Base-by-base conservation (phyloP, 2,329 filamentous ascomycete species). In the Talaromyces amestolkiae region DNA sequence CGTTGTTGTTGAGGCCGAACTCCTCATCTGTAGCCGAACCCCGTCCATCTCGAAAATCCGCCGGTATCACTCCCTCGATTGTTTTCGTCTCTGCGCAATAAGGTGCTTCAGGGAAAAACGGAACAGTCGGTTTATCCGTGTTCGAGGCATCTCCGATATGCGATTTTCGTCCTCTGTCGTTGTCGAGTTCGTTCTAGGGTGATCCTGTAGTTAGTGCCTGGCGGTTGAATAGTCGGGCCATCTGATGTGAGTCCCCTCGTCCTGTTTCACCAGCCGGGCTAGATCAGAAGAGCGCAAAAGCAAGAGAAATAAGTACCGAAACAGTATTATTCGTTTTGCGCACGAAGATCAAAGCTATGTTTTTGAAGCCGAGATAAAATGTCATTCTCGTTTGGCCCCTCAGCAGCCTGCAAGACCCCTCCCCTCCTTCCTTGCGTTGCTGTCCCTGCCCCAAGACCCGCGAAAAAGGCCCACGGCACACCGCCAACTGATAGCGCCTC, bases 11-110 rank as follows among this genome's bases (percentile, higher is more conserved):
- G 17, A 49, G 24, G n/a, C 45, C 59, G 41, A 51, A 47, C 22
- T 37, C 66, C 60, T 63, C 69, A 65, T 69, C 67, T 43, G 41
- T 49, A 49, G 39, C 58, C 41, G 41, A 61, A 35, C 6, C 58
- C 59, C 43, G 45, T 27, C 33, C 59, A 37, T 15, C 59, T 61
- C 60, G 37, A 61, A 31, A 19, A 27, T 19, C 39, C 24, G 13
- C 58, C 41, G 58, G 39, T 45, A 35, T 31, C 33, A n/a, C 47
- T 24, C 17, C 60, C 4, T 54, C 47, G 47, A n/a, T 13, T 13
- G 17, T 15, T 33, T 19, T 41, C 51, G 22, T 61, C 43, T 51
- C 11, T 37, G n/a, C 31, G n/a, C n/a, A 27, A 24, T 22, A 31
- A 31, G 27, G 17, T 37, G 39, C 58, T 47, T 19, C 60, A 53